These are phyloP conservation scores for Lodderomyces metapsilosis DNA, from an alignment of 1,139 yeast genomes.

Conservation along the genomic window DNA sequence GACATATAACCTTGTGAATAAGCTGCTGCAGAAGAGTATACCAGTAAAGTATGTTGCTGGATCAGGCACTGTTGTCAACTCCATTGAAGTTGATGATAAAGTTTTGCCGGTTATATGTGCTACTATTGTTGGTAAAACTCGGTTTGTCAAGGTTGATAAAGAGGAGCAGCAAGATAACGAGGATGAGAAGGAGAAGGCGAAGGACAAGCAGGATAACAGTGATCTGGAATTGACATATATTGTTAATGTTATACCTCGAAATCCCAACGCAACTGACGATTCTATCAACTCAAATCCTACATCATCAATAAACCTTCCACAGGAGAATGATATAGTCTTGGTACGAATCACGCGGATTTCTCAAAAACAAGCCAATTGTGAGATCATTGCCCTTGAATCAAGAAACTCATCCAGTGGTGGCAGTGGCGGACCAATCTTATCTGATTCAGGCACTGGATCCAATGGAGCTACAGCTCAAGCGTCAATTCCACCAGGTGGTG, in stretches of 20 bases:
- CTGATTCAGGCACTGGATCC: conserved; percentile 68
- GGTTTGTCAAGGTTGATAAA: conserved; percentile 11
- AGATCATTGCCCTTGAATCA: conserved; percentile 77
- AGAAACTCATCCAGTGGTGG: too few relatives aligned
- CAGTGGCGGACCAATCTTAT: conserved; percentile 35
- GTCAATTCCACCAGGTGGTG: conserved; percentile 51
- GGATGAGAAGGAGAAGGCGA: conserved; percentile 8
- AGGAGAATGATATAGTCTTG: conserved; percentile 80
- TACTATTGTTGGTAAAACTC: conserved; percentile 55
- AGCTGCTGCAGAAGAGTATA: conserved; percentile 15
- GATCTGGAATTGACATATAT: conserved; percentile 17
- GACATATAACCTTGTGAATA: conserved; percentile 23
- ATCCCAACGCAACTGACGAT: not conserved
- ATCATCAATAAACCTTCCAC: conserved; percentile 57
- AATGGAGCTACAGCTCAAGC: conserved; percentile 50
- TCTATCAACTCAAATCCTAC: not conserved
- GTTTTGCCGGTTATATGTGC: conserved; percentile 56
- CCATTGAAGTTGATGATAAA: conserved; percentile 25
- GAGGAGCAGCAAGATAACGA: not conserved
- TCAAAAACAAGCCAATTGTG: conserved; percentile 74
- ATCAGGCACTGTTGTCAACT: conserved; percentile 36
- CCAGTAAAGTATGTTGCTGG: conserved; percentile 33
- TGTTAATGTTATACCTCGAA: conserved; percentile 31
- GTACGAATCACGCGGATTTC: conserved; percentile 70
- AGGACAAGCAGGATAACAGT: conserved; percentile 4